Conservation (phyloP, 2,329 filamentous ascomycete genomes). For the Clarireedia sp. region DNA sequence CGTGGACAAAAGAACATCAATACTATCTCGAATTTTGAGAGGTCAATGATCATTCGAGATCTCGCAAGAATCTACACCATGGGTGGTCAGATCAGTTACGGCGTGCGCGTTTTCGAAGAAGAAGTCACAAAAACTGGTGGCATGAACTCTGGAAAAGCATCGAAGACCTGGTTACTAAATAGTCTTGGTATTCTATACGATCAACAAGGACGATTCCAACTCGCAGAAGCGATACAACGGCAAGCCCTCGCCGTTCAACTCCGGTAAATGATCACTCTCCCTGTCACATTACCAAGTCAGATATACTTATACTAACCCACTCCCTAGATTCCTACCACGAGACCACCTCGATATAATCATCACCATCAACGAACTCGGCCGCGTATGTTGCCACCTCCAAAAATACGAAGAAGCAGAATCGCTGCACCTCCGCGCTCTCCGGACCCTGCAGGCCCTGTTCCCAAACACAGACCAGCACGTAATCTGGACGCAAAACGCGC, state of each 20-base stretch:
- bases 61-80: slow-evolving; percentile 5
- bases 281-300: not conserved
- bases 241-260: slow-evolving; percentile 8
- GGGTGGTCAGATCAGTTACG: slow-evolving; percentile 5
- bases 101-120: slow-evolving; percentile 5
- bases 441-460: not conserved
- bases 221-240: slow-evolving; percentile 5
- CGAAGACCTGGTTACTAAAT: slow-evolving; percentile 5
- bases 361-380: slow-evolving; percentile 9
- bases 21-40: slow-evolving; percentile 5
- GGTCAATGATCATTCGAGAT: slow-evolving; percentile 9
- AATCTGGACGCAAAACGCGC: slow-evolving; percentile 7
- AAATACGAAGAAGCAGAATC: slow-evolving; percentile 5
- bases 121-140: slow-evolving; percentile 8
- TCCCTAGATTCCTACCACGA: not conserved
- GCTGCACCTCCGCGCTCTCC: not conserved
- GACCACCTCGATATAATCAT: slow-evolving; percentile 8
- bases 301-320: not conserved
- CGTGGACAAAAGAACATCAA: not conserved
- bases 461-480: slow-evolving; percentile 5
- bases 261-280: not conserved
- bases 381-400: slow-evolving; percentile 3
- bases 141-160: slow-evolving; percentile 6
- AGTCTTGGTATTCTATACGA: slow-evolving; percentile 9
- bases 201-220: slow-evolving; percentile 6